Evolutionary conservation across 768 basidiomycete species (phyloP).

Genomic region (Hortiboletus campestris): DNA sequence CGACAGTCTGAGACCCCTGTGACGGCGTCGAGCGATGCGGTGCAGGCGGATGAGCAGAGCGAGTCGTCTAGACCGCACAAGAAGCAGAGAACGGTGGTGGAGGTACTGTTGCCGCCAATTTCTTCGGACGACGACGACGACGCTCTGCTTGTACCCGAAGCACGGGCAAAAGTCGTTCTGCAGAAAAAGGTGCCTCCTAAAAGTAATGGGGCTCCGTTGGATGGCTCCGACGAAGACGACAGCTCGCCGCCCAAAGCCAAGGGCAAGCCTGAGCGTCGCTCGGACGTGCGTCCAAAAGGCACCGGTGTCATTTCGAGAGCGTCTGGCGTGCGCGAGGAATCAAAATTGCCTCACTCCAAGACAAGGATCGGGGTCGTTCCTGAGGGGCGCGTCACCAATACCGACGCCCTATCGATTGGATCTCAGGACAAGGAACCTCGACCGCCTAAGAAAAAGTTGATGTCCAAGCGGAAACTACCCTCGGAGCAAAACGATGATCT

Average conservation of each 20-base stretch:
- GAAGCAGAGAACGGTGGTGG: slow-evolving; percentile 16
- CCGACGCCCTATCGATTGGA: neutral
- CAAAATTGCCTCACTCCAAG: neutral
- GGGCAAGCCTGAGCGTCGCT: neutral
- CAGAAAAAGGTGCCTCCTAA: neutral
- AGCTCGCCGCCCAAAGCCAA: slow-evolving; percentile 2
- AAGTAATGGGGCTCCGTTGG: neutral
- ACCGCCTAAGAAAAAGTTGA: neutral
- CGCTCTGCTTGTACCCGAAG: neutral
- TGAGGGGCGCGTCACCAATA: neutral
- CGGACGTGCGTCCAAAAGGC: neutral
- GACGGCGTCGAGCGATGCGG: neutral
- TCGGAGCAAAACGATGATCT: neutral
- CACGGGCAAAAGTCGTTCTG: neutral
- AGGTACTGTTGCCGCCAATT: slow-evolving; percentile 7
- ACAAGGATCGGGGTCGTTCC: neutral
- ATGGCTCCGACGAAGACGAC: slow-evolving; percentile 1
- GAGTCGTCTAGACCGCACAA: slow-evolving; percentile 16
- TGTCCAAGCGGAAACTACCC: neutral
- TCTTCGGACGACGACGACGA: slow-evolving; percentile 13
- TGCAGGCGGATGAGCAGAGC: neutral
- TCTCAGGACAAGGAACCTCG: slow-evolving; percentile 6
- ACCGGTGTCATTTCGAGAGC: neutral
- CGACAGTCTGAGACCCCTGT: neutral
- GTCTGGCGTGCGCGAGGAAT: neutral